Conservation (phyloP, 768 basidiomycete species). For the Cystobasidiopsis lactophilus region DNA sequence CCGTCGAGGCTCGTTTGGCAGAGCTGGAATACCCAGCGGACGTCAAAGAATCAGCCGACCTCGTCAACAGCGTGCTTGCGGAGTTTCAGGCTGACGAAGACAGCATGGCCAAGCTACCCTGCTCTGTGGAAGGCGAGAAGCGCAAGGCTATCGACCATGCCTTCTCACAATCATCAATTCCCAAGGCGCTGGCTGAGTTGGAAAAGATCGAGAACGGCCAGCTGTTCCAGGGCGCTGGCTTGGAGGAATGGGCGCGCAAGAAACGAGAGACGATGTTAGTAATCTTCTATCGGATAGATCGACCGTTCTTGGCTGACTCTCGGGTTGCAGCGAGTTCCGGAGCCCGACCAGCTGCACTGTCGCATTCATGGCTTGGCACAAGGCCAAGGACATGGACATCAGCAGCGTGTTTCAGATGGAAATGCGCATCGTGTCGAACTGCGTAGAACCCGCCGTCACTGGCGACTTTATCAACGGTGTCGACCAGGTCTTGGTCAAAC, state of each 20-base stretch:
- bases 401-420: conserved; percentile 59
- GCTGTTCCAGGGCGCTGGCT: conserved; percentile 23
- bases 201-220: conserved; percentile 24
- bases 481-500: conserved; percentile 38
- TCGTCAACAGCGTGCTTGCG: conserved; percentile 47
- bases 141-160: conserved; percentile 60
- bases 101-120: conserved; percentile 8
- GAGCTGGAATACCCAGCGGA: conserved; percentile 1
- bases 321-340: conserved; percentile 29
- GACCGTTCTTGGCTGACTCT: too few relatives aligned
- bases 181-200: conserved; percentile 44
- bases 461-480: conserved; percentile 71
- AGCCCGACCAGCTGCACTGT: conserved; percentile 88
- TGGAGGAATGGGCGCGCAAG: conserved; percentile 50
- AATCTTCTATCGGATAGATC: too few relatives aligned
- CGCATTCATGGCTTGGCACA: conserved; percentile 53
- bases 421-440: conserved; percentile 34
- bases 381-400: conserved; percentile 42
- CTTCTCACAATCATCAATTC: conserved; percentile 50
- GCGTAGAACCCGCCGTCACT: conserved; percentile 43
- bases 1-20: conserved; percentile 17
- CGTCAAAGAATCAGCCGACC: conserved; percentile 18
- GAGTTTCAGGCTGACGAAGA: conserved; percentile 36
- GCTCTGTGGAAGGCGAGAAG: conserved; percentile 32
- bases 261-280: conserved; percentile 37